Conservation (phyloP, 2,329 filamentous ascomycete species). For the Colletotrichum agaves region DNA sequence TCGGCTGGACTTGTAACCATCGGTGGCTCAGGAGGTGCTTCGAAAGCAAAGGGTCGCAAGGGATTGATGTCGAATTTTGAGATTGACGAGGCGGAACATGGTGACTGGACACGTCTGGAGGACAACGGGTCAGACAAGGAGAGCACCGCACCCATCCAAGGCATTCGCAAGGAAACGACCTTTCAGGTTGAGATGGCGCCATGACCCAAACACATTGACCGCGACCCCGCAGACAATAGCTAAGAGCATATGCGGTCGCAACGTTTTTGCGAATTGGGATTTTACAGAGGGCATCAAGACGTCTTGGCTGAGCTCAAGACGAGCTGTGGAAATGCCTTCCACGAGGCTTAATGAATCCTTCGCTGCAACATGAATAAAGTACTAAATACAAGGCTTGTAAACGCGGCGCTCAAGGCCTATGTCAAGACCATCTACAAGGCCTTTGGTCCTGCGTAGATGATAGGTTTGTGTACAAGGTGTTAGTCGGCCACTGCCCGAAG, state of each 20-base stretch:
- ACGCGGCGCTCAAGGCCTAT: constrained; percentile 1
- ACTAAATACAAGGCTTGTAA: constrained; percentile 29
- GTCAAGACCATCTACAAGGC: neutral
- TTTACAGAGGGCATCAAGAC: no score
- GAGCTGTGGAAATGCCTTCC: no score
- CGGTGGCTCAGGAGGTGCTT: constrained; percentile 29
- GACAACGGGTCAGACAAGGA: constrained; percentile 35
- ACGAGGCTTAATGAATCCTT: no score
- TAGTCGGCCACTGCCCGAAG: no score
- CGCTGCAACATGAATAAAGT: constrained; percentile 63
- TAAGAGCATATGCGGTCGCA: no score
- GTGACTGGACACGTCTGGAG: constrained; percentile 37
- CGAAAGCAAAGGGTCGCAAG: constrained; percentile 30
- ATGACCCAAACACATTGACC: no score
- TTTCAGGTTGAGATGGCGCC: constrained; percentile 17
- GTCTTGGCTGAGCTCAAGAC: no score
- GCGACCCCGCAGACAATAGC: no score
- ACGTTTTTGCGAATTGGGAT: no score
- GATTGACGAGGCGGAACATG: constrained; percentile 21
- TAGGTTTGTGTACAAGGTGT: no score
- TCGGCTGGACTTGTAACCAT: constrained; percentile 35
- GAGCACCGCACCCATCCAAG: constrained; percentile 36
- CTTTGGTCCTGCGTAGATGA: neutral
- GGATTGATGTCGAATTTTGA: constrained; percentile 30
- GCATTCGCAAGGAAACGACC: constrained; percentile 32